Base-by-base conservation (phyloP, 2,329 filamentous ascomycete genomes). In the Fusarium sacchari region DNA sequence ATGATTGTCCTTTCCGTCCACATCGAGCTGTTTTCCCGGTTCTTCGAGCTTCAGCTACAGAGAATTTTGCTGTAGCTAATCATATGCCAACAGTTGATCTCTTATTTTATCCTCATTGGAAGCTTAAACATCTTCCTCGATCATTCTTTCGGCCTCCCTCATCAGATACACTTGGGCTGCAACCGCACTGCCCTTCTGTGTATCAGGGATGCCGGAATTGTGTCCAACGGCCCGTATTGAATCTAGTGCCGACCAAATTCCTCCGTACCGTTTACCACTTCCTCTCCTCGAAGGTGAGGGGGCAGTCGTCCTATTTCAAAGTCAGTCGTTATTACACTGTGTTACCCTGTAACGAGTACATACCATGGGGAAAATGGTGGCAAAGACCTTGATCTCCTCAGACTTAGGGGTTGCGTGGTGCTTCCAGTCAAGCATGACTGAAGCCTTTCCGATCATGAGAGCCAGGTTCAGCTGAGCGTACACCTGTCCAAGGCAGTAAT, bases 331-430 rank as follows among this genome's bases (percentile, higher is more conserved):
- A 63, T 49, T 39, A 30, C 36, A n/a, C 14, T 32, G 14, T 22
- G 3, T 43, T 32, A 20, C 13, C n/a, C 30, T 43, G 26, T 10
- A 14, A 13, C 22, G 10, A 32, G 12, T 58, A 85, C 91, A 83
- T 85, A 97, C 95, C 93, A 93, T 93, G 64, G 96, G 96, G 88
- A 99, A 99, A 77, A 99, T 97, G 34, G 95, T 98, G 44, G 96
- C 96, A 85, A 98, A 99, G 76, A 98, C 96, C 86, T 97, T 96
- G 84, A 99, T 98, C 83, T 97, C 92, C 85, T 99, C 96, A 0
- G 94, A 97, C 67, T 87, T 80, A 1, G 93, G 90, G 17, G 96
- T 98, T 24, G 94, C 84, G 81, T 94, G 91, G 83, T 99, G 96
- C 82, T 91, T 89, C 96, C 96, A 98, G 83, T 98, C 91, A 76